Evolutionary conservation across 768 basidiomycete genomes (phyloP), one percentile per base, ranked within the genome.

Genomic region (Boletus edulis): DNA sequence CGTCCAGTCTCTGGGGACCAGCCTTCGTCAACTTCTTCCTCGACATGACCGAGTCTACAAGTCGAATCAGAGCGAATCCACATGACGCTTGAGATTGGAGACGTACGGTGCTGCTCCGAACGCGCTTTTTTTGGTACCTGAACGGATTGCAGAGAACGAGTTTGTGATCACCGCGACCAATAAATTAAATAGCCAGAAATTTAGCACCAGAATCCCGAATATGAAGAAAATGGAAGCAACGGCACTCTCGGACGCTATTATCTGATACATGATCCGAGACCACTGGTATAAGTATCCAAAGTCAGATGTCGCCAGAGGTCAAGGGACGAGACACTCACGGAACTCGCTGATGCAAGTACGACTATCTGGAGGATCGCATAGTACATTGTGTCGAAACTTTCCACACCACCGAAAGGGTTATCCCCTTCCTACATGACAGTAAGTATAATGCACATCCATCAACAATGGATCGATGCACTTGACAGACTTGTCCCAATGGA

Each of bases 121-220:
- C 0, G 95, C 96, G 68, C 91, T 94, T 67, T 87, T 89, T 68
- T 86, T 83, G 3, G 95, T 97, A 64, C 92, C 86, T 5, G 83
- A 79, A 35, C 92, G 78, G 56, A 97, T 97, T 15, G 89, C 90
- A 17, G 84, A 84, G 68, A 98, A 98, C 0, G 91, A 91, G 64
- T 93, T 89, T 29, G 93, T 92, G 58, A 96, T 95, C n/a, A 97
- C 94, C 17, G 95, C 94, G 52, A 97, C 91, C 67, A 95, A 89
- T 42, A 97, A 72, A 67, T 94, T 94, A 77, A 95, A 87, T 54
- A 96, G 78, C 91, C 91, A 93, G 68, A 97, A 92, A 70, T 98
- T 96, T 62, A 98, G 79, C 22, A 97, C 81, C 59, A 98, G 74
- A 56, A 98, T 76, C 51, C 86, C 86, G 31, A 85, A 72, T 56